Conservation (phyloP, 2,329 filamentous ascomycete genomes). For the Nemania abortiva region DNA sequence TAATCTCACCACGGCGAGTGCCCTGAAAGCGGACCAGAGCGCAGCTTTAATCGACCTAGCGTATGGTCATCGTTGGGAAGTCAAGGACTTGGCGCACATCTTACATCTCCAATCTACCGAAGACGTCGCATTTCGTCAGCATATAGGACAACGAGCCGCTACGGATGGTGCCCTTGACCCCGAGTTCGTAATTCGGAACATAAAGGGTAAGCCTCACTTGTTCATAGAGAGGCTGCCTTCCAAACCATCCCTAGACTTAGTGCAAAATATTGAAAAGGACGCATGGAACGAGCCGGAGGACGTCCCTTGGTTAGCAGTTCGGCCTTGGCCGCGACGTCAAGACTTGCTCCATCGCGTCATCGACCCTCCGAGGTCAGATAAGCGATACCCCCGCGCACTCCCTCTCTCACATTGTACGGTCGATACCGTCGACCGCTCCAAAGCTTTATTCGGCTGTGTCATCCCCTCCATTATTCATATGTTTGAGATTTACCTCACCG, state of each 20-base stretch:
- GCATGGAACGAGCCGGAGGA: slow-evolving; percentile 58
- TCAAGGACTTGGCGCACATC: slow-evolving; percentile 57
- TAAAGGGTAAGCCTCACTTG: slow-evolving; percentile 53
- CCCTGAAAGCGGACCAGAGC: slow-evolving; percentile 57
- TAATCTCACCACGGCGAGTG: slow-evolving; percentile 19
- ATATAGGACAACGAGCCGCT: slow-evolving; percentile 37
- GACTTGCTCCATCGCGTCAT: slow-evolving; percentile 67
- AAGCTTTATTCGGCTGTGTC: slow-evolving; percentile 68
- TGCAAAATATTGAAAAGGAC: slow-evolving; percentile 54
- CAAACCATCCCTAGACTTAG: slow-evolving; percentile 58
- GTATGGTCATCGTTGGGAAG: slow-evolving; percentile 61
- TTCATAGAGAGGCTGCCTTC: slow-evolving; percentile 57
- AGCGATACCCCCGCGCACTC: slow-evolving; percentile 59
- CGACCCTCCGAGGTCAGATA: slow-evolving; percentile 46
- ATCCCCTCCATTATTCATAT: slow-evolving; percentile 79
- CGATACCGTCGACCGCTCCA: slow-evolving; percentile 60
- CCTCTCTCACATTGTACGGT: slow-evolving; percentile 62
- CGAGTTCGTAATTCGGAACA: slow-evolving; percentile 58
- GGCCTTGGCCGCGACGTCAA: slow-evolving; percentile 64
- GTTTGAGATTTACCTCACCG: slow-evolving; percentile 74
- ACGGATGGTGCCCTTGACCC: slow-evolving; percentile 44
- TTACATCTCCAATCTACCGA: slow-evolving; percentile 55
- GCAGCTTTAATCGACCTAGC: slow-evolving; percentile 59
- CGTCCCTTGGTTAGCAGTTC: slow-evolving; percentile 63
- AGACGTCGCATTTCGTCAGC: slow-evolving; percentile 43